A percentile compares a stretch with the other conserved stretches of the same genome.
These are phyloP conservation scores for Ascomycota sp. DNA, from an alignment of 2,329 filamentous ascomycete species.

Conservation along the genomic window DNA sequence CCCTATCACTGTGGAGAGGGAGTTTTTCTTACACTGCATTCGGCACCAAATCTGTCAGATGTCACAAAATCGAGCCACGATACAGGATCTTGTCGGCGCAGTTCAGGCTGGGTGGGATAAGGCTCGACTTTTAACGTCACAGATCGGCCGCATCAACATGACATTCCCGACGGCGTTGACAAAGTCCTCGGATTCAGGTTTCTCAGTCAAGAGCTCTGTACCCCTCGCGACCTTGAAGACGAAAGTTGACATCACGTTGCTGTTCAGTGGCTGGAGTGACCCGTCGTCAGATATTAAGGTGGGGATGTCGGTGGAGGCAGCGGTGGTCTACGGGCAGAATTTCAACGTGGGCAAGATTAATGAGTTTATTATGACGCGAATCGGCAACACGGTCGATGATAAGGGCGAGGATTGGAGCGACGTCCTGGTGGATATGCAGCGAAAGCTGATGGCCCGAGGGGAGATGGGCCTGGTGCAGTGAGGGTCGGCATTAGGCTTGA, in stretches of 20 bases:
- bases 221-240: conserved; percentile 45
- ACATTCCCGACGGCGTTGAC: conserved; percentile 43
- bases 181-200: conserved; percentile 42
- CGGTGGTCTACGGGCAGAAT: conserved; percentile 55
- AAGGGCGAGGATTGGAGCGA: conserved; percentile 28
- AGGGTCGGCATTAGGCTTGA: conserved; percentile 2
- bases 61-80: conserved; percentile 32
- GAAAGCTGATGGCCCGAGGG: conserved; percentile 33
- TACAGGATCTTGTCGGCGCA: conserved; percentile 28
- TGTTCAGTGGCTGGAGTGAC: conserved; percentile 26
- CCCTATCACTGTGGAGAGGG: conserved; percentile 42
- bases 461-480: conserved; percentile 17
- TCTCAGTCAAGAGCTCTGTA: conserved; percentile 40
- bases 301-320: conserved; percentile 29
- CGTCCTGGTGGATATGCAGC: conserved; percentile 32
- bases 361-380: conserved; percentile 43
- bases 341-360: conserved; percentile 57
- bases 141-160: conserved; percentile 40
- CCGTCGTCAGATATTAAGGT: conserved; percentile 33
- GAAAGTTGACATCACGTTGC: conserved; percentile 43
- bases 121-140: conserved; percentile 35
- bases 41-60: conserved; percentile 45
- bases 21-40: conserved; percentile 57
- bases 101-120: conserved; percentile 47
- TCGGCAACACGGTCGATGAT: conserved; percentile 19